A percentile compares a stretch with the other conserved stretches of the same genome.
These are phyloP conservation scores for Plectranthus barbatus DNA, from an alignment of 257 asterid species.

Conservation along the genomic window DNA sequence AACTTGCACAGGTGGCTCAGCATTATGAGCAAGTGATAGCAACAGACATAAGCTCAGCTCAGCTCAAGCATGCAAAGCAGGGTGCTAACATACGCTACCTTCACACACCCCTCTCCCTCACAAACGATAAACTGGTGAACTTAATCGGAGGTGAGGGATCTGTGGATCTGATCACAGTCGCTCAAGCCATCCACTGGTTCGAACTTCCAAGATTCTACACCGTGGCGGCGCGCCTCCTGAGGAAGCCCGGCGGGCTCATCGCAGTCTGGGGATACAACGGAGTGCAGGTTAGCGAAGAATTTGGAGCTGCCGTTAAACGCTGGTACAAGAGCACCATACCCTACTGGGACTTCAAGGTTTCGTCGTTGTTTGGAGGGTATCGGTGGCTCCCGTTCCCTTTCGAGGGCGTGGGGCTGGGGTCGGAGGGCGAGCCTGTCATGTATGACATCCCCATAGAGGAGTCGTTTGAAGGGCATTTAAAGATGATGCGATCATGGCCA, in stretches of 20 bases:
- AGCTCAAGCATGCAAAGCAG: slow-evolving; percentile 18
- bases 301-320: not conserved
- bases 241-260: not conserved
- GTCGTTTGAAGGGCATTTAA: slow-evolving; percentile 15
- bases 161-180: slow-evolving; percentile 21
- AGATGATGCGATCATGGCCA: slow-evolving; percentile 25
- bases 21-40: slow-evolving; percentile 28
- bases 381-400: not conserved
- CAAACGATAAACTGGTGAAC: slow-evolving; percentile 16
- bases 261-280: not conserved
- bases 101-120: slow-evolving; percentile 22
- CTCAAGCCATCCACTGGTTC: slow-evolving; percentile 40
- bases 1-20: not conserved
- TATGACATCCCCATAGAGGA: slow-evolving; percentile 21
- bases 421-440: slow-evolving; percentile 7
- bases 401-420: slow-evolving; percentile 16
- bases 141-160: slow-evolving; percentile 11
- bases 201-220: slow-evolving; percentile 32
- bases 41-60: slow-evolving; percentile 29
- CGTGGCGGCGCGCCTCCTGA: slow-evolving; percentile 16
- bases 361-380: not conserved
- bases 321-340: not conserved
- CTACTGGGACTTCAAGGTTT: not conserved
- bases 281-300: not conserved
- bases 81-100: slow-evolving; percentile 22